Evolutionary conservation across 2,329 filamentous ascomycete genomes (phyloP).

Genomic region (Emmonsia crescens): DNA sequence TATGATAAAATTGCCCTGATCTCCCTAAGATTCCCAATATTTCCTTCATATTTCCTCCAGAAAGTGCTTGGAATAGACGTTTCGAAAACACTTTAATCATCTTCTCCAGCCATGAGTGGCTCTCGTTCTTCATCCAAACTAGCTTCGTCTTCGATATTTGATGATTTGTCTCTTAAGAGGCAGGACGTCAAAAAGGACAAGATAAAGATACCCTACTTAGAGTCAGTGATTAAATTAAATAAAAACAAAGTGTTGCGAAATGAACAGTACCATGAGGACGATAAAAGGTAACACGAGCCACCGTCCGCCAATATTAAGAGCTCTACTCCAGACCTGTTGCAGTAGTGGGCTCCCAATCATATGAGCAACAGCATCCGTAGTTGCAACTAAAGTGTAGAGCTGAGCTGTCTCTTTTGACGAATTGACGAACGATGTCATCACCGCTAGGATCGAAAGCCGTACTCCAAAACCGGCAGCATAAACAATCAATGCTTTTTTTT

Average conservation of each 20-base stretch:
- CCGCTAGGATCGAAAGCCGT: neutral
- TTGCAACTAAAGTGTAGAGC: neutral
- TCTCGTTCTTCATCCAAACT: too few relatives aligned
- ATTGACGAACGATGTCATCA: conserved; percentile 1
- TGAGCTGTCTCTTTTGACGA: neutral
- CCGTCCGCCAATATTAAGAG: neutral
- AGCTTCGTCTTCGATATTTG: too few relatives aligned
- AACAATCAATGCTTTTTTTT: neutral
- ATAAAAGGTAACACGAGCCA: conserved; percentile 1
- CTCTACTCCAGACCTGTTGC: neutral
- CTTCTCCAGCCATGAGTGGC: too few relatives aligned
- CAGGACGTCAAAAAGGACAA: too few relatives aligned
- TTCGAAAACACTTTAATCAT: too few relatives aligned
- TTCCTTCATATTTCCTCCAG: too few relatives aligned
- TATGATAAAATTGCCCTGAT: too few relatives aligned
- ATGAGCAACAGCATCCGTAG: conserved; percentile 1
- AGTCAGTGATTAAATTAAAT: too few relatives aligned
- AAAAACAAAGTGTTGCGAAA: neutral
- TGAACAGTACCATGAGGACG: neutral
- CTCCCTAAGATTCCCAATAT: too few relatives aligned
- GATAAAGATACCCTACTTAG: too few relatives aligned
- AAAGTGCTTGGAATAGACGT: too few relatives aligned
- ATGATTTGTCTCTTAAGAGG: too few relatives aligned
- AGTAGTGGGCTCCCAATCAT: conserved; percentile 2
- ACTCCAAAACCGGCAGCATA: conserved; percentile 1